Percentiles rank a stretch among this genome's conserved stretches.
Conservation (phyloP, 345 rosid genomes). For the Schrenkiella parvula region DNA sequence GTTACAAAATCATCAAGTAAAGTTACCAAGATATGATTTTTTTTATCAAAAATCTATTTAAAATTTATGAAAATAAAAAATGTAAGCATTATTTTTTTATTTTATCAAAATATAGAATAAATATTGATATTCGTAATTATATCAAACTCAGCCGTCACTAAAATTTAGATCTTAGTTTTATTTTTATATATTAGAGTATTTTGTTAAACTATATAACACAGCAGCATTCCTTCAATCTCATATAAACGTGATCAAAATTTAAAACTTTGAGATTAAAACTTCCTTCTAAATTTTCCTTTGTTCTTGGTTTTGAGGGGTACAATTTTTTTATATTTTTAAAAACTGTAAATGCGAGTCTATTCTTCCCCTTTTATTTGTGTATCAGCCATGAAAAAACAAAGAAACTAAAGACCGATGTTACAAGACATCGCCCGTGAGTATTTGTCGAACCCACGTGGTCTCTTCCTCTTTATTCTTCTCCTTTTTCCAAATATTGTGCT, state of each 20-base stretch:
- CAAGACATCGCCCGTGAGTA: slow-evolving; percentile 12
- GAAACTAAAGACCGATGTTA: background rate
- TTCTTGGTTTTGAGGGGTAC: background rate
- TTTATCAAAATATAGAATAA: no score
- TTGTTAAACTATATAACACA: no score
- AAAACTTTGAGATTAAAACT: background rate
- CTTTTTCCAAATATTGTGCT: background rate
- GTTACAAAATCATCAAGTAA: no score
- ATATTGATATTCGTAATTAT: no score
- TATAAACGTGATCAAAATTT: background rate
- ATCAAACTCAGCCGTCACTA: no score
- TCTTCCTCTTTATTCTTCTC: slow-evolving; percentile 13
- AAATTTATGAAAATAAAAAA: no score
- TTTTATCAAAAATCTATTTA: no score
- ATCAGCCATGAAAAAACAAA: background rate
- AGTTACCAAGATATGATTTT: no score
- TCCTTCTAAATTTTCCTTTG: background rate
- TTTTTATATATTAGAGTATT: no score
- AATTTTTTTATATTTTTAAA: background rate
- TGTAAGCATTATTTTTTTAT: no score
- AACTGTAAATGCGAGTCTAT: background rate
- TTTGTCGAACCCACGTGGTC: slow-evolving; percentile 15
- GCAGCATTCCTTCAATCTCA: background rate
- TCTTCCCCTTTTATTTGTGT: background rate
- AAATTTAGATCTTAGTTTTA: no score